Conservation (phyloP, 306 rosid genomes). For the Gastrolobium bilobum region DNA sequence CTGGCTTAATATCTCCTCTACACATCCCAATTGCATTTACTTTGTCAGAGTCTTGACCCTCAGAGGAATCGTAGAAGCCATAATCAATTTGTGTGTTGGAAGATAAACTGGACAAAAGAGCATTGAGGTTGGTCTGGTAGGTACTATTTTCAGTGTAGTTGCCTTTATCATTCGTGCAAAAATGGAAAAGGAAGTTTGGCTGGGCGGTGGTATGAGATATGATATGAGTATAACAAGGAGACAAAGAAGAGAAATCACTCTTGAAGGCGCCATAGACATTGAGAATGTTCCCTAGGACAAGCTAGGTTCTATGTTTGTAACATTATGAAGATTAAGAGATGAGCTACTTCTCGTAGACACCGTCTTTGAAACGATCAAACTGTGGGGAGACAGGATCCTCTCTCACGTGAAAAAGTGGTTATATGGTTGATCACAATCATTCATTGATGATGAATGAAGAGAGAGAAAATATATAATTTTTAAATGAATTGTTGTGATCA, state of each 20-base stretch:
- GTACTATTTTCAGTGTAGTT: constrained; percentile 61
- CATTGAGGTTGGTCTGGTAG: constrained; percentile 58
- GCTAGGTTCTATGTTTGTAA: neutral
- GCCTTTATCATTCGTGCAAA: constrained; percentile 43
- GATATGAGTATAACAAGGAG: constrained; percentile 23
- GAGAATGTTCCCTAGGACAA: neutral
- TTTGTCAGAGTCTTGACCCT: constrained; percentile 51
- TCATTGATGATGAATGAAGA: too few species aligned
- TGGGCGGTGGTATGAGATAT: constrained; percentile 47
- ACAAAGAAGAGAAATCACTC: constrained; percentile 18
- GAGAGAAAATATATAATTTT: too few species aligned
- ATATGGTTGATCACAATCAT: too few species aligned
- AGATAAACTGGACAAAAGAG: constrained; percentile 58
- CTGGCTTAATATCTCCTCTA: constrained; percentile 57
- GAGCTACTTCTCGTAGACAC: neutral
- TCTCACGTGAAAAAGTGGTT: too few species aligned
- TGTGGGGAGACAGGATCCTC: too few species aligned
- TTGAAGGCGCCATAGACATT: constrained; percentile 42
- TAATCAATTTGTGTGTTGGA: constrained; percentile 39
- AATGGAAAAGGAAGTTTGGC: neutral
- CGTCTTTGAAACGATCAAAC: constrained; percentile 40
- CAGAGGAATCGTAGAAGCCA: constrained; percentile 57
- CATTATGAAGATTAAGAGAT: neutral
- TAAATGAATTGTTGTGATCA: too few species aligned
- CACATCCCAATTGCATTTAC: constrained; percentile 59